phyloP scores from a whole-genome alignment of 345 rosid species.

The Syzygium aromaticum region DNA sequence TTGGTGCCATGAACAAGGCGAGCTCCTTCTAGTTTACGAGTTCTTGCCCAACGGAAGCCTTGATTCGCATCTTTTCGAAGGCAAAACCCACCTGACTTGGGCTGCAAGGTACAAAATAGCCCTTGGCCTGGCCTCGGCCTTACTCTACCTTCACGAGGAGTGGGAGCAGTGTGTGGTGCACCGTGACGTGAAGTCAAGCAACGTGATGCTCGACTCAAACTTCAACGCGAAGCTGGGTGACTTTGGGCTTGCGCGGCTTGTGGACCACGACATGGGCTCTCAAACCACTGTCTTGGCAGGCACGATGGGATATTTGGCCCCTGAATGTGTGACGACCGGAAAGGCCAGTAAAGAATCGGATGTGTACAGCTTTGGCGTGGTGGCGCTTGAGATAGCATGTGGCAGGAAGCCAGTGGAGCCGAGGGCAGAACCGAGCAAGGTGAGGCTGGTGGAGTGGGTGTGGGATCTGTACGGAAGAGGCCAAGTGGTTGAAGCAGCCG shows the following conservation, averaged over 20 bases:
- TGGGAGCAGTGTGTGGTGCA: constrained; percentile 49
- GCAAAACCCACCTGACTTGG: constrained; percentile 15
- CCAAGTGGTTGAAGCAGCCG: constrained; percentile 18
- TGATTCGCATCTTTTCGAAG: constrained; percentile 34
- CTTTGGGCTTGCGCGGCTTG: constrained; percentile 33
- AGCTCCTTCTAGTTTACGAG: constrained; percentile 43
- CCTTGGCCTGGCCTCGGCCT: constrained; percentile 31
- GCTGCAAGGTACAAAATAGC: constrained; percentile 28
- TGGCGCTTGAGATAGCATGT: constrained; percentile 29
- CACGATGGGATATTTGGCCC: constrained; percentile 30
- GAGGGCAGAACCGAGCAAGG: constrained; percentile 13
- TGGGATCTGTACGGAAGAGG: constrained; percentile 39
- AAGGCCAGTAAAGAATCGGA: constrained; percentile 38
- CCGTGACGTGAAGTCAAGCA: constrained; percentile 42
- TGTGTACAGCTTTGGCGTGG: constrained; percentile 46
- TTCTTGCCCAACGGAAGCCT: constrained; percentile 48
- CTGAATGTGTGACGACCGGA: constrained; percentile 27
- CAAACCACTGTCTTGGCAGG: constrained; percentile 42
- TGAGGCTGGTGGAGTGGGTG: constrained; percentile 35
- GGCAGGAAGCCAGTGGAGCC: constrained; percentile 35
- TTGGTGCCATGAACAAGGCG: constrained; percentile 45
- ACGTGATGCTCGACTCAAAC: constrained; percentile 40
- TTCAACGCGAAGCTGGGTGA: constrained; percentile 45
- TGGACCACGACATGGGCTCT: constrained; percentile 21
- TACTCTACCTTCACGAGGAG: constrained; percentile 49